Percentiles rank a stretch among this genome's conserved stretches.
Conservation (phyloP, 176 grass and related monocot species). For the Oryza glaberrima region DNA sequence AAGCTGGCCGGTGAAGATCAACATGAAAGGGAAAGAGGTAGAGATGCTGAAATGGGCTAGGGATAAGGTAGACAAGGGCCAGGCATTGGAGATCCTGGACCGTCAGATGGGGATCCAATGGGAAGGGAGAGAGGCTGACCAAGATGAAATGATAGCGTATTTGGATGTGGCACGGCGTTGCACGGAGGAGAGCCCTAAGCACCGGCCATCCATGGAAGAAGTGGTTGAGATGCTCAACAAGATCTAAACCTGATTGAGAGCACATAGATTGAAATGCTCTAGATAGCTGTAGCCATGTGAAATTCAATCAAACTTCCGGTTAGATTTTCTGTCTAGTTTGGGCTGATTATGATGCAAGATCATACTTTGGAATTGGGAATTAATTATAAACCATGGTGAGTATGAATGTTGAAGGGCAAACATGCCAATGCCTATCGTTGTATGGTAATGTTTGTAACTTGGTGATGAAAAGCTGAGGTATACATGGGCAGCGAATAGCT, state of each 20-base stretch:
- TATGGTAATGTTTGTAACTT: too few relatives aligned
- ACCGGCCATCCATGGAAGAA: conserved; percentile 59
- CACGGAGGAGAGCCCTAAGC: conserved; percentile 6
- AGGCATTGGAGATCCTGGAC: conserved; percentile 51
- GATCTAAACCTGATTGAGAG: neutral
- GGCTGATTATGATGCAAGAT: too few relatives aligned
- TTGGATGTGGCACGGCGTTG: conserved; percentile 55
- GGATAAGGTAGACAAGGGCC: conserved; percentile 36
- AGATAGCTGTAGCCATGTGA: neutral
- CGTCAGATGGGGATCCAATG: conserved; percentile 19
- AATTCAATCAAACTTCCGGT: too few relatives aligned
- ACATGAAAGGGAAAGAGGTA: conserved; percentile 36
- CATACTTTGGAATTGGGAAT: too few relatives aligned
- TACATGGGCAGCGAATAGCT: too few relatives aligned
- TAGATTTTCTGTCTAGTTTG: too few relatives aligned
- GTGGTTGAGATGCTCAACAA: conserved; percentile 43
- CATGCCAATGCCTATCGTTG: too few relatives aligned
- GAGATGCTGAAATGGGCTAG: conserved; percentile 57
- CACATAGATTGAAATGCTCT: neutral
- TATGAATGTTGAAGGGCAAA: too few relatives aligned
- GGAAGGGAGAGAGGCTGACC: conserved; percentile 1
- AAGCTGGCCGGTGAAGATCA: conserved; percentile 57
- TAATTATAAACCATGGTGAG: too few relatives aligned
- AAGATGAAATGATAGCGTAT: conserved; percentile 31
- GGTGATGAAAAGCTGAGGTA: too few relatives aligned